Conservation (phyloP, 202 grass and related monocot species). For the Musa balbisiana region DNA sequence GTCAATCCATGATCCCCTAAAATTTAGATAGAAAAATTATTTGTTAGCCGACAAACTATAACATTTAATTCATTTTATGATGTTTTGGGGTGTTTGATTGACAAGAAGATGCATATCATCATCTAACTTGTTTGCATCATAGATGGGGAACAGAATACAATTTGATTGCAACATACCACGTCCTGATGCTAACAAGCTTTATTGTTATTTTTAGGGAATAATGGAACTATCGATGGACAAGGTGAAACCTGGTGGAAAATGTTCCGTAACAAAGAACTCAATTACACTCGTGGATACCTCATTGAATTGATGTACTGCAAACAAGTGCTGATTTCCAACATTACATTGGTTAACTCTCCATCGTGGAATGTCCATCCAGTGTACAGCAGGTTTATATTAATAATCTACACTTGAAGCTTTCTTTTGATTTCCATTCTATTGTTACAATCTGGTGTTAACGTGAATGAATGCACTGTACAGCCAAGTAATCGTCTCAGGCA, state of each 20-base stretch:
- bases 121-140: too few relatives aligned
- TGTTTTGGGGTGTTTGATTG: too few relatives aligned
- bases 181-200: background rate
- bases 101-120: too few relatives aligned
- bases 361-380: slow-evolving; percentile 73
- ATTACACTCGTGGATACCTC: slow-evolving; percentile 32
- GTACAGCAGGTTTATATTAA: slow-evolving; percentile 62
- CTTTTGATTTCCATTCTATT: background rate
- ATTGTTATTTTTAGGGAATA: slow-evolving; percentile 44
- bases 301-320: background rate
- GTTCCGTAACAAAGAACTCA: slow-evolving; percentile 50
- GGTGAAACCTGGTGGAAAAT: slow-evolving; percentile 88
- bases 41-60: too few relatives aligned
- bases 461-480: slow-evolving; percentile 18
- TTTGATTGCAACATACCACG: background rate
- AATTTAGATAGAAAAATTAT: too few relatives aligned
- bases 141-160: background rate
- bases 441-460: background rate
- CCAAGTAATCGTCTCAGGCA: slow-evolving; percentile 63
- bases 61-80: too few relatives aligned
- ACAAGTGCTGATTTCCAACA: background rate
- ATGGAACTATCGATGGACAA: slow-evolving; percentile 90
- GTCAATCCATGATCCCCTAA: too few relatives aligned
- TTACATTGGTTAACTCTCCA: background rate
- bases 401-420: background rate